Base-by-base conservation (phyloP, 2,329 filamentous ascomycete species). In the Myrmaecium sp. region DNA sequence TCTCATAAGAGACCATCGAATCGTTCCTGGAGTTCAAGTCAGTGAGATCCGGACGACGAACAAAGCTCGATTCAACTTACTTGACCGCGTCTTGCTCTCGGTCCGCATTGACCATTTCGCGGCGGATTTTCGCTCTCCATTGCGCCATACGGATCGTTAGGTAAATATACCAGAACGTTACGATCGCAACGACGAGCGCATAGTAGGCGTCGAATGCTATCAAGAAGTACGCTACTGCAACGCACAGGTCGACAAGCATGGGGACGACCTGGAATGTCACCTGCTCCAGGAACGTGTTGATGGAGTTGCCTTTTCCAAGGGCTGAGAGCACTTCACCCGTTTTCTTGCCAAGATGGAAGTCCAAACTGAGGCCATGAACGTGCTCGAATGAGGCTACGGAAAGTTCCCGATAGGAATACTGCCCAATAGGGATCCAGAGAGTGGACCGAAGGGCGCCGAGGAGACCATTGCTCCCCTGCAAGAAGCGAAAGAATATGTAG, bases 1-100 rank as follows among this genome's bases (percentile, higher is more conserved):
- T 73, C 57, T 98, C 89, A 50, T 95, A 98, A n/a, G 83, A 92
- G 34, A 89, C 83, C 60, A 98, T 89, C 1, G 89, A 95, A 51
- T 98, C 89, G 47, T 94, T 95, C 55, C 63, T 68, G 34, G 8
- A 53, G 46, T 26, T 11, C 14, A 19, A 17, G 9, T 23, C 6
- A n/a, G 13, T 13, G 16, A 17, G 6, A 17, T 25, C 15, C 7
- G 21, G 13, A 9, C 6, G 14, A 19, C 15, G 12, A 7, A 18
- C 17, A 17, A 25, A 18, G 22, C 8, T 19, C 20, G 15, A 9
- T 20, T 13, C 17, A 16, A 57, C 63, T 53, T 48, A 69, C 64
- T 95, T 95, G 39, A 95, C 83, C 5, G 89, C 89, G 52, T 94
- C 86, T 54, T 94, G 83, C 54, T 94, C 83, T 35, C 89, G 69